Percentiles rank a stretch among this genome's conserved stretches.
Conservation (phyloP, 1,284 basidiomycete species). For the Singerocomus rubriflavus region DNA sequence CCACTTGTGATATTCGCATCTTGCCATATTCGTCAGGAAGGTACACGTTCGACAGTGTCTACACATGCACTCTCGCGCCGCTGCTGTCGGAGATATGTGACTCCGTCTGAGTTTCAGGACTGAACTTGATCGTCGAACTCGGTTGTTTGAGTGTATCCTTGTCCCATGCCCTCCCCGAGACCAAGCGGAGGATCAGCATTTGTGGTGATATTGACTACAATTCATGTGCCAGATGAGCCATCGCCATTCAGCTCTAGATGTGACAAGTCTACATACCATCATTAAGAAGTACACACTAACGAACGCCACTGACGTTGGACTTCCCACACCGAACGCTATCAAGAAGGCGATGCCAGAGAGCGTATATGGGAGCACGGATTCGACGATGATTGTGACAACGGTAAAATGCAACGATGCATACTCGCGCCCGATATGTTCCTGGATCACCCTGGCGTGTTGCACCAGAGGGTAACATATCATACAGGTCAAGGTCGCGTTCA, state of each 20-base stretch:
- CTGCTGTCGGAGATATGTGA: not conserved
- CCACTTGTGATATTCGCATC: not conserved
- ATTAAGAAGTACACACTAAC: constrained; percentile 18
- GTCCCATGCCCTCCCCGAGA: constrained; percentile 16
- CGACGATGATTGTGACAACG: constrained; percentile 17
- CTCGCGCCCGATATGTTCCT: constrained; percentile 14
- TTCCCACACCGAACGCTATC: constrained; percentile 19
- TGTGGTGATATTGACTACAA: constrained; percentile 31
- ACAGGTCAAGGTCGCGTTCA: constrained; percentile 20
- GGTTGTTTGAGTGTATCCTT: not conserved
- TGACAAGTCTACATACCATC: constrained; percentile 16
- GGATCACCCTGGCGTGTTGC: constrained; percentile 10
- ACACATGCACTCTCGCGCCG: not conserved
- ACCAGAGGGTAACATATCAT: constrained; percentile 28
- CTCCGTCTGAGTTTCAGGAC: not conserved
- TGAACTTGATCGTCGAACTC: constrained; percentile 11
- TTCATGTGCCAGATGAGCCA: not conserved
- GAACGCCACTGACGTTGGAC: constrained; percentile 13
- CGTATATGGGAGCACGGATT: constrained; percentile 29
- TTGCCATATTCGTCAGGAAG: not conserved
- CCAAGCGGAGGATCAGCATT: constrained; percentile 26
- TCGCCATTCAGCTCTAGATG: too few species aligned
- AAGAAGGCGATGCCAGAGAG: constrained; percentile 27
- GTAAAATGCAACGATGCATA: constrained; percentile 20
- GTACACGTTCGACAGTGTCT: constrained; percentile 2